These are phyloP conservation scores for Plasmodium vivax DNA, from an alignment of 169 alveolate species.

Conservation along the genomic window DNA sequence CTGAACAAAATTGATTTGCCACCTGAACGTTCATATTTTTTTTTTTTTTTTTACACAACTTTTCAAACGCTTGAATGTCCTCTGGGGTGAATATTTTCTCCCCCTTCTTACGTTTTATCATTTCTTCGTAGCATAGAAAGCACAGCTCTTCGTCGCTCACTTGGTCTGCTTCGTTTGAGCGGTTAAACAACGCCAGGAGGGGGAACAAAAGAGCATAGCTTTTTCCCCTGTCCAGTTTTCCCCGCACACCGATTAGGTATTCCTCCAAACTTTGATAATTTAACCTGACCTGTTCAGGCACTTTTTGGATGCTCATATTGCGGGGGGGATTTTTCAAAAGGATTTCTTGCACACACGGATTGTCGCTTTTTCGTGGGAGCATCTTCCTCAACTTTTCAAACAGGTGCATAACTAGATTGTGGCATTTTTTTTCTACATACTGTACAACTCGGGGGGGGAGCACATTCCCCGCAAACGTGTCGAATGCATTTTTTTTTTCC, in stretches of 20 bases:
- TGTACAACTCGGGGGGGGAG: background rate
- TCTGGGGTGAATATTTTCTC: background rate
- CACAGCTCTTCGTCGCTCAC: slow-evolving; percentile 54
- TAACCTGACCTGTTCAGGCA: slow-evolving; percentile 12
- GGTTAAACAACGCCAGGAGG: background rate
- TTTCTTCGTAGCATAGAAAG: slow-evolving; percentile 60
- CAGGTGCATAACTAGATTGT: background rate
- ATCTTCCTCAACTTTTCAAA: slow-evolving; percentile 6
- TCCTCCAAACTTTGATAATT: slow-evolving; percentile 40
- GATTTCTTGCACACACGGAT: background rate
- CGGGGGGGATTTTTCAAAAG: slow-evolving; percentile 3
- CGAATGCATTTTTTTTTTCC: background rate
- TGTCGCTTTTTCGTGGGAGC: background rate
- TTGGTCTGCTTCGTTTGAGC: background rate
- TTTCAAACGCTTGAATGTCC: background rate
- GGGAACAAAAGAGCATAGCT: background rate
- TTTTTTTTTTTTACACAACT: slow-evolving; percentile 47
- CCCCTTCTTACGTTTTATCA: slow-evolving; percentile 28
- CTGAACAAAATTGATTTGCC: slow-evolving; percentile 41
- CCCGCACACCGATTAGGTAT: background rate
- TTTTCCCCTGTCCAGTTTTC: background rate
- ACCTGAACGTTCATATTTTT: slow-evolving; percentile 33
- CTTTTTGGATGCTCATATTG: slow-evolving; percentile 17
- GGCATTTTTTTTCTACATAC: background rate
- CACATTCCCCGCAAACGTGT: background rate